Conservation (phyloP, 495 filamentous ascomycete species). For the Letharia lupina region DNA sequence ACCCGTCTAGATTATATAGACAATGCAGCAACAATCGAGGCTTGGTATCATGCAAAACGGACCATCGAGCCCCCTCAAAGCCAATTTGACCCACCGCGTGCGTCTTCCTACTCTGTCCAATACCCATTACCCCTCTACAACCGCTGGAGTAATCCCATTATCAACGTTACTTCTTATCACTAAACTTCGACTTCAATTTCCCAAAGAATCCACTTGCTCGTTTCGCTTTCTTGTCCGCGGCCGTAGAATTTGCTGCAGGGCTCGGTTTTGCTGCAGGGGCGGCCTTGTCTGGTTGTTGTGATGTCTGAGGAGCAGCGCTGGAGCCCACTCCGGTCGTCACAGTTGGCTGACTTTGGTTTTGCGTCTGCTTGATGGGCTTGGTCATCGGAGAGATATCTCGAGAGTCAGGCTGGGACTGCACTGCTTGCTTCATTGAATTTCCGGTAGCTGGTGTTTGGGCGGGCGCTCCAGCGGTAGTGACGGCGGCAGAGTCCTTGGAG, state of each 20-base stretch:
- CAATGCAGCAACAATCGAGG: background rate
- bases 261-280: conserved; percentile 16
- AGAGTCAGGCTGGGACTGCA: conserved; percentile 20
- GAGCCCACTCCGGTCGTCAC: conserved; percentile 34
- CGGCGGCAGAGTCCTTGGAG: conserved; percentile 13
- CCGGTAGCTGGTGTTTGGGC: conserved; percentile 13
- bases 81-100: background rate
- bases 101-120: background rate
- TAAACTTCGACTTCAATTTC: conserved; percentile 38
- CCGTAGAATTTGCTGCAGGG: conserved; percentile 20
- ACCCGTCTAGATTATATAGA: background rate
- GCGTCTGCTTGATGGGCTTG: conserved; percentile 25
- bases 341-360: conserved; percentile 25
- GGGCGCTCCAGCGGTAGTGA: conserved; percentile 11
- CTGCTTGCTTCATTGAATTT: conserved; percentile 17
- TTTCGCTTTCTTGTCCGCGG: conserved; percentile 42
- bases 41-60: conserved; percentile 18
- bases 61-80: background rate
- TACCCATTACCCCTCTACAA: background rate
- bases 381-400: conserved; percentile 41
- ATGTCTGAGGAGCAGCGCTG: conserved; percentile 23
- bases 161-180: conserved; percentile 23
- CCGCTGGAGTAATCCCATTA: background rate
- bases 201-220: conserved; percentile 41
- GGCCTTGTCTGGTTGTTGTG: conserved; percentile 17